A percentile compares a stretch with the other conserved stretches of the same genome.
These are phyloP conservation scores for Ascochyta lentis DNA, from an alignment of 2,329 filamentous ascomycete species.

Conservation along the genomic window DNA sequence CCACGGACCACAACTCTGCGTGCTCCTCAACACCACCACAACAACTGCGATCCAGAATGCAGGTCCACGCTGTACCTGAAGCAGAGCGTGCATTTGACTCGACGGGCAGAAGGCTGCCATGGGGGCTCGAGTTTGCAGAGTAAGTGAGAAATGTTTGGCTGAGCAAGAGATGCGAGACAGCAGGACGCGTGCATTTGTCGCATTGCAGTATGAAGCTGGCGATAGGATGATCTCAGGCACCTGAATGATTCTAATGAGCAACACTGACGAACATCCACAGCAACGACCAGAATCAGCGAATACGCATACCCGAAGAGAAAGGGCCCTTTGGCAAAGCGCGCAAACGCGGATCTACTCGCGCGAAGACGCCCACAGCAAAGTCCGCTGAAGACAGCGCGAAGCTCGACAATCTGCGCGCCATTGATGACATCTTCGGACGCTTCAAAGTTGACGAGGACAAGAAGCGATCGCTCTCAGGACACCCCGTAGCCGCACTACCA, in stretches of 20 bases:
- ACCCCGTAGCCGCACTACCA: conserved; percentile 31
- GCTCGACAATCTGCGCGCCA: conserved; percentile 52
- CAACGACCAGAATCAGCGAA: conserved; percentile 55
- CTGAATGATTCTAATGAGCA: background rate
- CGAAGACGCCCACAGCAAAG: conserved; percentile 65
- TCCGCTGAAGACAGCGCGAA: conserved; percentile 62
- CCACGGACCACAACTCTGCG: conserved; percentile 4
- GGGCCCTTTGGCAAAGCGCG: conserved; percentile 66
- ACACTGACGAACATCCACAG: conserved; percentile 19
- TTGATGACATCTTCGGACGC: conserved; percentile 56
- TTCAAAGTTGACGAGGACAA: conserved; percentile 41
- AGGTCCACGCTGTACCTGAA: conserved; percentile 70
- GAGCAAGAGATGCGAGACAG: background rate
- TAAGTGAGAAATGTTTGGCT: conserved; percentile 47
- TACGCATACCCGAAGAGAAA: conserved; percentile 63
- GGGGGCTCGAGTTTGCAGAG: conserved; percentile 68
- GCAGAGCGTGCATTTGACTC: conserved; percentile 67
- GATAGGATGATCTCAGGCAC: background rate
- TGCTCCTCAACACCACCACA: conserved; percentile 1
- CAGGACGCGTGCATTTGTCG: background rate
- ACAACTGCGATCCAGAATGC: conserved; percentile 55
- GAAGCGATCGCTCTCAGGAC: conserved; percentile 34
- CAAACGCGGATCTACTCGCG: conserved; percentile 55
- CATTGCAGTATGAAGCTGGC: background rate
- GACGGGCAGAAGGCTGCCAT: conserved; percentile 66